Evolutionary conservation across 2,329 filamentous ascomycete species (phyloP), one percentile per base, ranked within the genome.

Genomic region (Thielaviopsis musarum): DNA sequence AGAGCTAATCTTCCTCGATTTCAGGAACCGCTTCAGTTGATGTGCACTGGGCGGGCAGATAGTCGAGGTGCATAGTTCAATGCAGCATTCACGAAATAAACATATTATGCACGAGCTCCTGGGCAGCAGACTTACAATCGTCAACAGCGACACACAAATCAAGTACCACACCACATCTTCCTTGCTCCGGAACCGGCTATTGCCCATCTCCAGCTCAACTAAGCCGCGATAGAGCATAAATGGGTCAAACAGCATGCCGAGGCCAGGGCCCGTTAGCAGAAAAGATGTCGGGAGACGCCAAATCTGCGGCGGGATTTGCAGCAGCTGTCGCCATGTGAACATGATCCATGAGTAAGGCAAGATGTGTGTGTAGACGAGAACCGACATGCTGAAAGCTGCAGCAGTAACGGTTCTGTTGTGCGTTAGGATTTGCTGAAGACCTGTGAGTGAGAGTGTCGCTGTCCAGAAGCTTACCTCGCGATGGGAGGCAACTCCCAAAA

Each of bases 141-240:
- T 91, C 67, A 85, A 73, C 57, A 73, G 72, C 65, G 79, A 77
- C 66, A 91, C 78, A 69, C 93, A 93, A 61, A 84, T 72, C 65
- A 94, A 73, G 69, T 94, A 95, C 73, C 84, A 84, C 63, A 93
- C 77, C 66, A 93, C 80, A 69, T 93, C 87, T 68, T 88, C 90
- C 61, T 86, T 86, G 65, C 80, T 77, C 51, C 77, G 73, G 69
- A 95, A 91, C 62, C 87, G 82, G 58, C 84, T 73, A 63, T 85
- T 87, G 64, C 79, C 77, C 51, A 72, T 78, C 74, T 95, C 91
- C 56, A 95, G 74, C 64, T 83, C 79, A 68, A 80, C 85, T 65
- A 85, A 74, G 72, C 93, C 94, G 64, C 80, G 84, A 74, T 85
- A 95, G 64, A 93, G 66, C 58, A 76, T 84, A 71, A 88, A 91